These are phyloP conservation scores for Sonneratia caseolaris DNA, from an alignment of 345 rosid genomes.

Conservation along the genomic window DNA sequence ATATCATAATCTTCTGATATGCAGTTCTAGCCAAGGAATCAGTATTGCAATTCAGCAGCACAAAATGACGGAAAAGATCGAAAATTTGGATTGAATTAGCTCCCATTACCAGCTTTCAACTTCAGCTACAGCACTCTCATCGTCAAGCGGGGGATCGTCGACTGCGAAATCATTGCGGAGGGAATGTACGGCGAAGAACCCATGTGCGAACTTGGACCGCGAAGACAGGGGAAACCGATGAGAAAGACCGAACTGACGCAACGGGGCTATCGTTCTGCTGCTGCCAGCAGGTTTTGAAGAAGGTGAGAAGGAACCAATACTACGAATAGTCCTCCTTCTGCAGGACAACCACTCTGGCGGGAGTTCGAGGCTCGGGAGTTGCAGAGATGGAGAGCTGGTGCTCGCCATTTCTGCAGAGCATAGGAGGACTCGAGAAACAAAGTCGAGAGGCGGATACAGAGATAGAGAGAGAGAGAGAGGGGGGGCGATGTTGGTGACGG, in stretches of 20 bases:
- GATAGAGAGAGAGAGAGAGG: background rate
- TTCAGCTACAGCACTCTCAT: slow-evolving; percentile 14
- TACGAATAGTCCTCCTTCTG: slow-evolving; percentile 3
- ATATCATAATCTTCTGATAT: background rate
- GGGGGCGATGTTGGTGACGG: background rate
- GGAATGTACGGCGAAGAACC: slow-evolving; percentile 12
- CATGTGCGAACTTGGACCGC: background rate
- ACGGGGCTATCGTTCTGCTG: background rate
- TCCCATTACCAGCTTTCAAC: slow-evolving; percentile 38
- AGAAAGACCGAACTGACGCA: background rate
- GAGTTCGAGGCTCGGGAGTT: slow-evolving; percentile 15
- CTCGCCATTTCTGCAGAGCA: slow-evolving; percentile 17
- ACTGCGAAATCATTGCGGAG: slow-evolving; percentile 15
- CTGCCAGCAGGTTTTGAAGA: background rate
- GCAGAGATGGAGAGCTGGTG: slow-evolving; percentile 20
- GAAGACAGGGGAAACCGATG: background rate
- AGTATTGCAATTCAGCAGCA: background rate
- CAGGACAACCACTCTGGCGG: slow-evolving; percentile 16
- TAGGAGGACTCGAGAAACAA: background rate
- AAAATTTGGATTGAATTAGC: background rate
- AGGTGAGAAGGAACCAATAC: background rate
- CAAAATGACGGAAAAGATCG: background rate
- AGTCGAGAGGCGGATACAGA: background rate
- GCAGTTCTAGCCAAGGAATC: background rate
- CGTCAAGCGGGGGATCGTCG: slow-evolving; percentile 12